Percentiles rank a stretch among this genome's conserved stretches.
These are phyloP conservation scores for Coniochaeta hoffmannii DNA, from an alignment of 2,329 filamentous ascomycete species.

Conservation along the genomic window DNA sequence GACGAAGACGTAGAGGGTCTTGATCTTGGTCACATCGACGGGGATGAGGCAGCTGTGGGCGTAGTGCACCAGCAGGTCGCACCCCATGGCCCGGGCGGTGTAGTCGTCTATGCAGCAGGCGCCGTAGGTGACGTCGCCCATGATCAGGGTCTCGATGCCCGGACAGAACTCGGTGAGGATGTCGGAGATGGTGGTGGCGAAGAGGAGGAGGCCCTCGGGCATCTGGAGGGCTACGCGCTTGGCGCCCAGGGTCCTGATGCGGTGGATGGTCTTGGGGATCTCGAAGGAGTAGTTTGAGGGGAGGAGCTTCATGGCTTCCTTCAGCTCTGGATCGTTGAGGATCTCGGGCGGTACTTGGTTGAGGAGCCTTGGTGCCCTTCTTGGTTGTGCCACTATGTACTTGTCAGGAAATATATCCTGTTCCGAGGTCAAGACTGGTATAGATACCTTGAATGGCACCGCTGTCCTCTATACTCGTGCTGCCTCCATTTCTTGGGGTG, in stretches of 20 bases:
- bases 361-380: slow-evolving; percentile 69
- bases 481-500: slow-evolving; percentile 35
- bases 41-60: slow-evolving; percentile 95
- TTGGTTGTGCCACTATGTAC: slow-evolving; percentile 58
- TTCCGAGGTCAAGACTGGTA: background rate
- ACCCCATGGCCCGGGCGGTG: slow-evolving; percentile 87
- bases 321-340: slow-evolving; percentile 75
- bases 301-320: slow-evolving; percentile 77
- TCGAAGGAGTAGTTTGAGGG: slow-evolving; percentile 98
- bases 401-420: slow-evolving; percentile 6
- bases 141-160: slow-evolving; percentile 86
- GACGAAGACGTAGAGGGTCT: slow-evolving; percentile 96
- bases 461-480: slow-evolving; percentile 44
- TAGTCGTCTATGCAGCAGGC: slow-evolving; percentile 99
- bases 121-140: slow-evolving; percentile 98
- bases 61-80: slow-evolving; percentile 92
- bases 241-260: slow-evolving; percentile 72
- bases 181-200: slow-evolving; percentile 95
- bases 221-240: slow-evolving; percentile 92
- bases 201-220: slow-evolving; percentile 88
- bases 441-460: slow-evolving; percentile 61
- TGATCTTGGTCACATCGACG: slow-evolving; percentile 92
- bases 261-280: slow-evolving; percentile 95
- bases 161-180: slow-evolving; percentile 93
- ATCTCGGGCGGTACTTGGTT: slow-evolving; percentile 90